Evolutionary conservation across 495 filamentous ascomycete species (phyloP).

Genomic region (Eremomyces bilateralis): DNA sequence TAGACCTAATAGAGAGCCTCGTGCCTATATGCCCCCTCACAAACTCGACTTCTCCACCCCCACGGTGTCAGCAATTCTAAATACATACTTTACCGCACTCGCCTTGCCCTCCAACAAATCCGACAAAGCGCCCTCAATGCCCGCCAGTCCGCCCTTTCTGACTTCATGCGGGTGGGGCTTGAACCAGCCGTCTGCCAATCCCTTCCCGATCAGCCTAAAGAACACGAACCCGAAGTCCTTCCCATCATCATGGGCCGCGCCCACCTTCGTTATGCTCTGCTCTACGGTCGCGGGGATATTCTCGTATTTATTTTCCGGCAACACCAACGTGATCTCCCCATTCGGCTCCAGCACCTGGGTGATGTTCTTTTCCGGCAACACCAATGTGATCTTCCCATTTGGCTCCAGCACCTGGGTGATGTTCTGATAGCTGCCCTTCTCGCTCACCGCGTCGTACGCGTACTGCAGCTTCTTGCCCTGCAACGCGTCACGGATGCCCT

Average conservation of each 20-base stretch:
- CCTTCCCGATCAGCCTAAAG: constrained; percentile 29
- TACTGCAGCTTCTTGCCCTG: background rate
- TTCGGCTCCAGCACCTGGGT: constrained; percentile 6
- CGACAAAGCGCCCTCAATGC: constrained; percentile 27
- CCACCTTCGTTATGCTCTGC: constrained; percentile 22
- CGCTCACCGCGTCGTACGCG: background rate
- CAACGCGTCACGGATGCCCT: background rate
- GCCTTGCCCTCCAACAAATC: constrained; percentile 40
- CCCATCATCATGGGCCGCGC: constrained; percentile 22
- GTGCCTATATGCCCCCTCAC: too few relatives aligned
- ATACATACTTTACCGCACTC: constrained; percentile 47
- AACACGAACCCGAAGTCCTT: constrained; percentile 22
- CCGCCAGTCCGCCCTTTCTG: constrained; percentile 33
- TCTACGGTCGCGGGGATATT: constrained; percentile 11
- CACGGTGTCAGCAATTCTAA: constrained; percentile 41
- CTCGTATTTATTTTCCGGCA: constrained; percentile 18
- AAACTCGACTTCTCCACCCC: constrained; percentile 5
- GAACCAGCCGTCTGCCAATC: constrained; percentile 37
- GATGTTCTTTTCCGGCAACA: constrained; percentile 21
- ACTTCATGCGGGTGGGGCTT: constrained; percentile 38
- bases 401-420: background rate
- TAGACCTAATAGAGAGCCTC: too few relatives aligned
- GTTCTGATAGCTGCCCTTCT: background rate
- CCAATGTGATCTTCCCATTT: constrained; percentile 27
- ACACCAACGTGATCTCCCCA: constrained; percentile 32